Base-by-base conservation (phyloP, 306 rosid species). In the Pyrus betulifolia region DNA sequence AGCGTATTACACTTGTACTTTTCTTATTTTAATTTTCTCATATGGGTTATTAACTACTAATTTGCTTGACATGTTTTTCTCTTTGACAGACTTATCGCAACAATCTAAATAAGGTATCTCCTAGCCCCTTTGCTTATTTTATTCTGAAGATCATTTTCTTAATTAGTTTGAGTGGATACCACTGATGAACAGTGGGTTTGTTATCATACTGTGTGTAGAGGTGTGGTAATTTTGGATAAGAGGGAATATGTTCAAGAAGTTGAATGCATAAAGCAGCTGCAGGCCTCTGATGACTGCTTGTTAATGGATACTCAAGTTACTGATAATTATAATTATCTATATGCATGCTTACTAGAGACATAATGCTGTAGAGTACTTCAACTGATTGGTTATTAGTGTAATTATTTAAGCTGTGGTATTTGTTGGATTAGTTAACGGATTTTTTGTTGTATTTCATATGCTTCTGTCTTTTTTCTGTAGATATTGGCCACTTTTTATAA, bases 21-120 rank as follows among this genome's bases (percentile, higher is more conserved):
- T 64, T 82, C 58, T 15, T 51, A 54, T 78, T 62, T n/a, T 81
- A 55, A 49, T 76, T 58, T 35, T 58, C 61, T 71, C 44, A 38
- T 74, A 14, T 17, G 52, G 31, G 58, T 75, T 79, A 79, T 80
- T 81, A 55, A 71, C 77, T 78, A 61, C 79, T 64, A 68, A 22
- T 22, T 75, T 69, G 33, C 33, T 72, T 27, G 59, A 70, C 57
- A 67, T 66, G 62, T 62, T 69, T 69, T 28, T 69, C 38, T 81
- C 77, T 61, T 78, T 80, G 35, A 80, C 97, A 95, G 99, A 95
- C 99, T 57, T 92, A 54, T 82, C 97, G 97, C 15, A 95, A 92
- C 89, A 95, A 95, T 80, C 96, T 95, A 31, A 90, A 95, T 82
- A 95, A 95, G 97, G 99, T 95, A 90, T 78, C 59, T 70, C 22